phyloP scores from a whole-genome alignment of 495 filamentous ascomycete genomes.

The Tuber brumale region DNA sequence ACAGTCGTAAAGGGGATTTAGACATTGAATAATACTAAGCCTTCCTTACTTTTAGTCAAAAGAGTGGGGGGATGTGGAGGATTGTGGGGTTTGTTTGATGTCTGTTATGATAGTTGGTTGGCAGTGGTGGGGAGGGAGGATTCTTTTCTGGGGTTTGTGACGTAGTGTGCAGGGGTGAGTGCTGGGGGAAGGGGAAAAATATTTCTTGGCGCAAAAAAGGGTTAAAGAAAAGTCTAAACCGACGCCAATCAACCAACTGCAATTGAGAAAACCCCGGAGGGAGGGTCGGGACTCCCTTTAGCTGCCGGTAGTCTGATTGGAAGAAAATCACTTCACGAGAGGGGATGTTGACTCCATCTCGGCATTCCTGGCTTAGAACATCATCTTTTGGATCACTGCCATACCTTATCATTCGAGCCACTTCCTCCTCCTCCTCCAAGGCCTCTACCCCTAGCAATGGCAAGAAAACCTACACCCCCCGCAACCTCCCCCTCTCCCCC shows the following conservation, averaged over 20 bases:
- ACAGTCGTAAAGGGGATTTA: neutral
- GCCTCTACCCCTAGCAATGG: neutral
- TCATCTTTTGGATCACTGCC: neutral
- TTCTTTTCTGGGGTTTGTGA: neutral
- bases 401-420: neutral
- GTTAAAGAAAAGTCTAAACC: neutral
- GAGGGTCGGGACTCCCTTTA: neutral
- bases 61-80: neutral
- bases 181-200: neutral
- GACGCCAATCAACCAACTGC: neutral
- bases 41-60: neutral
- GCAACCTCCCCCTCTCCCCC: constrained; percentile 25
- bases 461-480: constrained; percentile 24
- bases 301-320: neutral
- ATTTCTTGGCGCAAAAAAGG: neutral
- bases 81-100: neutral
- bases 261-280: neutral
- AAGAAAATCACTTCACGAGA: neutral
- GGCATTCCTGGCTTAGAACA: neutral
- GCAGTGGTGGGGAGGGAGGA: neutral
- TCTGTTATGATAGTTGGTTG: neutral
- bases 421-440: constrained; percentile 1
- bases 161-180: neutral
- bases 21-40: neutral
- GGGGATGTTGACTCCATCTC: neutral